Evolutionary conservation across 192 early-diverging fungal genomes (phyloP).

Genomic region (Haplosporangium gracile): DNA sequence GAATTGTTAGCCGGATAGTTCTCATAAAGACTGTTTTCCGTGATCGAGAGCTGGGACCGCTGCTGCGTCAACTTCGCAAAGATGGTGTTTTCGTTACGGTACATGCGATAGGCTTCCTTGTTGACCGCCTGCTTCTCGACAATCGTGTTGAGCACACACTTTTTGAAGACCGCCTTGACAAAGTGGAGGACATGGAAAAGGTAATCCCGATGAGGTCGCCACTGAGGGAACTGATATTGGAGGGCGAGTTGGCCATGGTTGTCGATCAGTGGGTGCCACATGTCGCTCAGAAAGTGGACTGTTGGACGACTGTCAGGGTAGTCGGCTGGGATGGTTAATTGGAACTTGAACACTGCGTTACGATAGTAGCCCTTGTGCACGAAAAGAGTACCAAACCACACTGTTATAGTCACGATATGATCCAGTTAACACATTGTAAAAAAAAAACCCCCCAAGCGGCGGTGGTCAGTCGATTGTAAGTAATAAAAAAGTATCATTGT

Average conservation of each 20-base stretch:
- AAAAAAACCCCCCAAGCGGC: not conserved
- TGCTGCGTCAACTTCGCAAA: conserved; percentile 81
- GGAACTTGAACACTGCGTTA: conserved; percentile 91
- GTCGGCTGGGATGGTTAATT: conserved; percentile 79
- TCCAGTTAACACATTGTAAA: conserved; percentile 9
- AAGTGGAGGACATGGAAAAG: conserved; percentile 90
- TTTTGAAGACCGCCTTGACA: conserved; percentile 88
- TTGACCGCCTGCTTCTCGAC: conserved; percentile 72
- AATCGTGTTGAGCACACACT: conserved; percentile 76
- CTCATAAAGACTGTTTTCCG: conserved; percentile 72
- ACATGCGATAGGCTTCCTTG: conserved; percentile 75
- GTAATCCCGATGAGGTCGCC: conserved; percentile 86
- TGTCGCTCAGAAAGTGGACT: conserved; percentile 79
- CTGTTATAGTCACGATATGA: conserved; percentile 54
- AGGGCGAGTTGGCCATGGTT: conserved; percentile 75
- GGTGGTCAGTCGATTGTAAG: conserved; percentile 9
- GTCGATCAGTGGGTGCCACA: conserved; percentile 90
- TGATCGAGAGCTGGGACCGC: conserved; percentile 79
- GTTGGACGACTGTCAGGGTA: conserved; percentile 83
- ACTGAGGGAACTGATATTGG: conserved; percentile 83
- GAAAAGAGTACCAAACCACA: conserved; percentile 90
- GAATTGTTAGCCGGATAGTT: conserved; percentile 67
- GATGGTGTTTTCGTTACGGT: conserved; percentile 67
- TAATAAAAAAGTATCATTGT: not conserved
- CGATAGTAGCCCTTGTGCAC: conserved; percentile 92